Evolutionary conservation across 1,139 yeast genomes (phyloP), one percentile per base, ranked within the genome.

Genomic region (Sugiyamaella japonica): DNA sequence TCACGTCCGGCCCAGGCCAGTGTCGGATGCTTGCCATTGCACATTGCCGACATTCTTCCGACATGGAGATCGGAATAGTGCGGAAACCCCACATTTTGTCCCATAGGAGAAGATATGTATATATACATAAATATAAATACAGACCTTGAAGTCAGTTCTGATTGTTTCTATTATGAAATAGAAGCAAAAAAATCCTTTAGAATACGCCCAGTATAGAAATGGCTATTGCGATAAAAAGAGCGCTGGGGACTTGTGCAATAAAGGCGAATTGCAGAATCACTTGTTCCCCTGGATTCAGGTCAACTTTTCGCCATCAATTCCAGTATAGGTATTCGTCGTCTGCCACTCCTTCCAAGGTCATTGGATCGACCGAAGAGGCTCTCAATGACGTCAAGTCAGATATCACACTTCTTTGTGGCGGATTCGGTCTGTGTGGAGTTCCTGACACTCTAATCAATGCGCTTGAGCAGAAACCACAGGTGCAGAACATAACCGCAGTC

Each of bases 401-500:
- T 40, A 68, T 70, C 52, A 73, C 77, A 3, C 48, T 72, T n/a
- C 63, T 78, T 15, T 73, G 77, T 16, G 82, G 82, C 20, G 82
- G 82, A 3, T 78, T 78, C 62, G 82, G 82, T 0, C 67, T 77
- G 17, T 74, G 76, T 52, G 82, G 82, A 6, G 73, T 77, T 7
- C 79, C 81, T 5, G 79, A 77, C 48, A 76, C 79, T 3, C 65
- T 77, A 37, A 73, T 78, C 52, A 66, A 72, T 49, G 81, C 74
- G 34, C 66, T 78, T 39, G 62, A 68, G 20, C 60, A 68, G 29
- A 69, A 67, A 38, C 64, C 72, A 1, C 68, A 70, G 1, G 66
- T 78, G 47, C 65, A 60, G 15, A 67, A 74, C 56, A 66, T 78
- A 39, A 76, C 79, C 6, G 79, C 77, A 1, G 81, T 76, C 1